Evolutionary conservation across 2,329 filamentous ascomycete species (phyloP).

Genomic region (Geosmithia putterillii): DNA sequence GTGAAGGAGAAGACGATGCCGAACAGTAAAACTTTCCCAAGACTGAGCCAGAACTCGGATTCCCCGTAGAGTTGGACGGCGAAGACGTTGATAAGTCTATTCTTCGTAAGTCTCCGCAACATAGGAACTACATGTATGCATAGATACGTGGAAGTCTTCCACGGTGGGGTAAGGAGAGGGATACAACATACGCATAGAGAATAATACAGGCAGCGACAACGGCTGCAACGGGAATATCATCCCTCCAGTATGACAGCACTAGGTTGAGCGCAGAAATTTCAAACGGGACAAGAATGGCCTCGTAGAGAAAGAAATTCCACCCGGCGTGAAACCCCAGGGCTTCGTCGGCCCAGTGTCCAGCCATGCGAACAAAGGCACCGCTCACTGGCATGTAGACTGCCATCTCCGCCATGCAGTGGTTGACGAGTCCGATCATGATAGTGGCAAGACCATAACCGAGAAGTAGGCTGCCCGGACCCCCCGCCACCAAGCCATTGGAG

Average conservation of each 20-base stretch:
- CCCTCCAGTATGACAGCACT: constrained; percentile 31
- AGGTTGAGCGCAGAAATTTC: constrained; percentile 34
- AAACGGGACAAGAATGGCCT: constrained; percentile 32
- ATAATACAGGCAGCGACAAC: constrained; percentile 6
- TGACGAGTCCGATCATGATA: constrained; percentile 12
- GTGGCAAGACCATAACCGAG: constrained; percentile 13
- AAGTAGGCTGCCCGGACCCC: constrained; percentile 19
- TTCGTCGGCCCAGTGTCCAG: constrained; percentile 31
- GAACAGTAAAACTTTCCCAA: constrained; percentile 54
- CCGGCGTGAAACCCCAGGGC: constrained; percentile 31
- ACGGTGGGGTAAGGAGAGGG: background rate
- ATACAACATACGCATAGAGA: background rate
- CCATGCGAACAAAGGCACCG: constrained; percentile 30
- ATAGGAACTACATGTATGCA: background rate
- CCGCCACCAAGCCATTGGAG: constrained; percentile 16
- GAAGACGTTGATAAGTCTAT: constrained; percentile 45
- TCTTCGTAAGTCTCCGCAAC: too few species aligned
- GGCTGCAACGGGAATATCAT: constrained; percentile 9
- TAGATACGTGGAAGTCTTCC: constrained; percentile 9
- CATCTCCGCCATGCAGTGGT: constrained; percentile 28
- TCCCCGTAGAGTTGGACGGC: constrained; percentile 57
- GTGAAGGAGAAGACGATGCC: constrained; percentile 59
- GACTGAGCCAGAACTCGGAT: constrained; percentile 57
- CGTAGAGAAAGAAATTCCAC: constrained; percentile 37
- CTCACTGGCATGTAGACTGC: constrained; percentile 33